A percentile compares a stretch with the other conserved stretches of the same genome.
phyloP scores from a whole-genome alignment of 345 rosid species.

The Brassica incana region DNA sequence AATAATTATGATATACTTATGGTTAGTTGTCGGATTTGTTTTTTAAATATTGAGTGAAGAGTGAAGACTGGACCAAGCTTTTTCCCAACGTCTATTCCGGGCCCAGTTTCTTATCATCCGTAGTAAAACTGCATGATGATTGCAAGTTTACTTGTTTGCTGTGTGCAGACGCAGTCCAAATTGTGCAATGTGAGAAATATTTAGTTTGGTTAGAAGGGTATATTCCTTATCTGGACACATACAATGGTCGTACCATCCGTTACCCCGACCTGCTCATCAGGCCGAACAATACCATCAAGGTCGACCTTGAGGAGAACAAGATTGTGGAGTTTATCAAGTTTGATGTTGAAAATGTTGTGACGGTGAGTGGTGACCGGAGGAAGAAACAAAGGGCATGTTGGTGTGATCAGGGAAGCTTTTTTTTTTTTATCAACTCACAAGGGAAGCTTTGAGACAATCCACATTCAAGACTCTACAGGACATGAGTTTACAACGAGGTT shows the following conservation, averaged over 20 bases:
- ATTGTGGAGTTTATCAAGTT: conserved; percentile 61
- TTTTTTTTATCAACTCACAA: conserved; percentile 30
- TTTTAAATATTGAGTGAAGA: too few relatives aligned
- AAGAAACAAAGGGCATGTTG: conserved; percentile 72
- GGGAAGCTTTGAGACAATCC: conserved; percentile 87
- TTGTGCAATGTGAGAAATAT: conserved; percentile 61
- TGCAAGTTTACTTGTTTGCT: background rate
- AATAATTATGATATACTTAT: too few relatives aligned
- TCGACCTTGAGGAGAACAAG: conserved; percentile 46
- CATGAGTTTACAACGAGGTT: conserved; percentile 84
- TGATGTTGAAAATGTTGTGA: conserved; percentile 62
- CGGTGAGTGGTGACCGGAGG: conserved; percentile 57
- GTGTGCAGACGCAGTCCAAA: conserved; percentile 40
- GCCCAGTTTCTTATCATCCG: too few relatives aligned
- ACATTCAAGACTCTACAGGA: conserved; percentile 69
- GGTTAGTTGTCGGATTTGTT: too few relatives aligned
- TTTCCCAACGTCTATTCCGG: too few relatives aligned
- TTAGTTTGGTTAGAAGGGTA: conserved; percentile 58
- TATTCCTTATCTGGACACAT: conserved; percentile 56
- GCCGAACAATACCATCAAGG: conserved; percentile 64
- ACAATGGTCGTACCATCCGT: conserved; percentile 66
- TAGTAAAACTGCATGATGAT: too few relatives aligned
- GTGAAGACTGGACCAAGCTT: too few relatives aligned
- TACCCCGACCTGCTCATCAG: conserved; percentile 67
- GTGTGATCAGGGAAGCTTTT: conserved; percentile 65